Conservation (phyloP, 208 protist genomes). For the Leishmania mexicana region DNA sequence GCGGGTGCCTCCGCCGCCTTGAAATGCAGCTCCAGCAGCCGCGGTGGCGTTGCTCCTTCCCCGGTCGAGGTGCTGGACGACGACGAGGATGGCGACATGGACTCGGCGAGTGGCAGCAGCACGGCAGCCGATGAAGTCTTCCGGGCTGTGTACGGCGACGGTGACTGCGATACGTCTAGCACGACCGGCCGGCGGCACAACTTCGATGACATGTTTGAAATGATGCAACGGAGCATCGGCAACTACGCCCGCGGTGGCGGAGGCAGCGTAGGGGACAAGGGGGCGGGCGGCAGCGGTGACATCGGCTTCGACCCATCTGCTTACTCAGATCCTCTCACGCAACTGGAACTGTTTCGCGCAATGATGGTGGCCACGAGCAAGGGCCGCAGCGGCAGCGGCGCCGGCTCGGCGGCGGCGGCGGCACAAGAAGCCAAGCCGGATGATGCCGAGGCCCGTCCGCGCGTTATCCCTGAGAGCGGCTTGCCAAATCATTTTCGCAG, state of each 20-base stretch:
- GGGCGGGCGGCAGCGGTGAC: constrained; percentile 6
- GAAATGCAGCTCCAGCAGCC: constrained; percentile 4
- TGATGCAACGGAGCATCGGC: constrained; percentile 37
- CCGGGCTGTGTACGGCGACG: constrained; percentile 4
- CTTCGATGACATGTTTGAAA: constrained; percentile 37
- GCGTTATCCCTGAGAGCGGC: neutral
- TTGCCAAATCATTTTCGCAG: constrained; percentile 17
- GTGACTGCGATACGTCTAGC: constrained; percentile 11
- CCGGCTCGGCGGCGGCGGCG: constrained; percentile 2
- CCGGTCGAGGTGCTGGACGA: constrained; percentile 19
- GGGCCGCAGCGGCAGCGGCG: constrained; percentile 11
- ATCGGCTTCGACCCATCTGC: constrained; percentile 19
- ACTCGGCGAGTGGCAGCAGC: constrained; percentile 19
- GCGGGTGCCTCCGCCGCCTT: neutral
- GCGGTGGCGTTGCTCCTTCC: neutral
- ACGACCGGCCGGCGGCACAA: constrained; percentile 18
- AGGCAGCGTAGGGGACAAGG: constrained; percentile 1
- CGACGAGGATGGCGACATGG: constrained; percentile 21
- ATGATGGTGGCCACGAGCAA: constrained; percentile 38
- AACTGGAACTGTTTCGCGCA: constrained; percentile 31
- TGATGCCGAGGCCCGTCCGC: constrained; percentile 9
- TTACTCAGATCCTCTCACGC: constrained; percentile 27
- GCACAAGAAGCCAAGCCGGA: constrained; percentile 19
- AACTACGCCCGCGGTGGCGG: constrained; percentile 13
- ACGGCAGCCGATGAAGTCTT: constrained; percentile 15